Evolutionary conservation across 2,329 filamentous ascomycete species (phyloP), one percentile per base, ranked within the genome.

Genomic region (Pseudogymnoascus sp.): DNA sequence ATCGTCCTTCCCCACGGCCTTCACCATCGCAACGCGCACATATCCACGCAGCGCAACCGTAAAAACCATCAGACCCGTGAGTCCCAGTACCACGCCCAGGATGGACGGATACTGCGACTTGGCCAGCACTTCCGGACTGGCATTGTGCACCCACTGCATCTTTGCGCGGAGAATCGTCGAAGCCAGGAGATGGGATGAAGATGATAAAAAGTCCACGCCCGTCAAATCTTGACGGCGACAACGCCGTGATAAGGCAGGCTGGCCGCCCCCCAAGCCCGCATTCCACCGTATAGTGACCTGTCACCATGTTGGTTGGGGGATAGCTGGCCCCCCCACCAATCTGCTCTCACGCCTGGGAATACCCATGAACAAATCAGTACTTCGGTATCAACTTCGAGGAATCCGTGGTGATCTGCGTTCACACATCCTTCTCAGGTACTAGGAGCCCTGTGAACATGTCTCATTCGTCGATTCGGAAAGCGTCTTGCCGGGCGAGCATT

Each of bases 91-190:
- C 23, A 84, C 76, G n/a, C 74, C 73, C 23, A 84, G 73, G 44
- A 84, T 82, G 35, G 74, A 74, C 18, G 70, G 76, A 65, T 78
- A 83, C 61, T 82, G 72, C 2, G 81, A 83, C 63, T 73, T 66
- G 18, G 70, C 74, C 53, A 83, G 74, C 23, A 82, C 72, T 67
- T 78, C 77, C 5, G 77, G 73, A 6, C 78, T 72, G 60, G 78
- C 80, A 72, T 82, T 77, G 47, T 77, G 67, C 53, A 84, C 80
- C 80, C 80, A 83, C 63, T 72, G 75, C 80, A 82, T 82, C 18
- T 56, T 70, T 63, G 66, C 56, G 56, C 60, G 47, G 42, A 38
- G 66, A 61, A 64, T 67, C 35, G 62, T 63, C 38, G 38, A 42
- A 14, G 31, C n/a, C 21, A 61, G 35, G n/a, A 44, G 38, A 31